A percentile compares a stretch with the other conserved stretches of the same genome.
phyloP scores from a whole-genome alignment of 139 green algal genomes.

The Picochlorum sp. region DNA sequence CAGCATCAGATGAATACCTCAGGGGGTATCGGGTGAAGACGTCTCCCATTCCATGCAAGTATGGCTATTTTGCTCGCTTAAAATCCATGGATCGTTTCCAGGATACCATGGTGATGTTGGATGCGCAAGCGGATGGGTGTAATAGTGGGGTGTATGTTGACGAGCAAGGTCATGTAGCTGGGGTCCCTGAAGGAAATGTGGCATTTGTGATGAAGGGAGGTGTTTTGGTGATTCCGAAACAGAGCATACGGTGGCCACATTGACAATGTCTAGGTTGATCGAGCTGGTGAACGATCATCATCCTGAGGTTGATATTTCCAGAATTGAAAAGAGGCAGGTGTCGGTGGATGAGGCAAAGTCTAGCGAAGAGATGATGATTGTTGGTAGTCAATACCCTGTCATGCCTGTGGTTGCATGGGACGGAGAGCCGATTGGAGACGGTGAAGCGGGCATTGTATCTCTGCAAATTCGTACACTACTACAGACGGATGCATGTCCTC shows the following conservation, averaged over 20 bases:
- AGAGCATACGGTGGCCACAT: conserved; percentile 33
- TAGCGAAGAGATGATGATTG: conserved; percentile 40
- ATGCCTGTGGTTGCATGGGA: conserved; percentile 40
- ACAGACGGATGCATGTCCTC: conserved; percentile 40
- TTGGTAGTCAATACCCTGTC: conserved; percentile 26
- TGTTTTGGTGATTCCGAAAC: conserved; percentile 37
- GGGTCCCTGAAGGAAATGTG: conserved; percentile 58
- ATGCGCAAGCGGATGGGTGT: conserved; percentile 37
- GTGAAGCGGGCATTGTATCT: conserved; percentile 33
- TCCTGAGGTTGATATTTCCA: conserved; percentile 7
- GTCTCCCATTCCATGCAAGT: conserved; percentile 36
- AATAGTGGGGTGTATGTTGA: conserved; percentile 72
- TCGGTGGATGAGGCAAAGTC: conserved; percentile 33
- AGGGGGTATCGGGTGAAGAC: conserved; percentile 42
- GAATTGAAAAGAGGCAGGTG: conserved; percentile 27
- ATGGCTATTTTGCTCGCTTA: conserved; percentile 37
- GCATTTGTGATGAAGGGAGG: conserved; percentile 55
- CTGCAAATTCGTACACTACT: conserved; percentile 56
- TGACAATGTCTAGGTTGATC: conserved; percentile 54
- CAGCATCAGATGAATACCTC: conserved; percentile 19
- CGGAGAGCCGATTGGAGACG: conserved; percentile 13
- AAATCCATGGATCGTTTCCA: conserved; percentile 61
- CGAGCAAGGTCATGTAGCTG: conserved; percentile 49
- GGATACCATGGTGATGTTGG: conserved; percentile 41
- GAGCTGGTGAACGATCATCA: conserved; percentile 42